Evolutionary conservation across 768 basidiomycete species (phyloP).

Genomic region (Trametes meyenii): DNA sequence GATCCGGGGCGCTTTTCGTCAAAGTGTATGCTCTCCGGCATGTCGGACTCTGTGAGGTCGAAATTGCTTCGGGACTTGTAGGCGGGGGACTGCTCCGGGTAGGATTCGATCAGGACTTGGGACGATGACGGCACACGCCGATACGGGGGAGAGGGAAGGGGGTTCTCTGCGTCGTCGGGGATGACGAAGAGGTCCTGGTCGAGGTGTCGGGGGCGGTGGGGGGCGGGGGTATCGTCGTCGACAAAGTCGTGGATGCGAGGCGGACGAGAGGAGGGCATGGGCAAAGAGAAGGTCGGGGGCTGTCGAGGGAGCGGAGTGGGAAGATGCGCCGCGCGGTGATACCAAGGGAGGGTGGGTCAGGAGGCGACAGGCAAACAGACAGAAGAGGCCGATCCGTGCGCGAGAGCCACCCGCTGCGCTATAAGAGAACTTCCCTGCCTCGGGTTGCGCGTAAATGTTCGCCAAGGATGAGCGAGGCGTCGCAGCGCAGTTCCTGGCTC

Average conservation of each 20-base stretch:
- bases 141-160: conserved; percentile 44
- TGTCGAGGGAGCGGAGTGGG: conserved; percentile 6
- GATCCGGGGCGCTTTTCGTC: conserved; percentile 22
- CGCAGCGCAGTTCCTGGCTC: conserved; percentile 8
- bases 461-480: not conserved
- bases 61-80: conserved; percentile 30
- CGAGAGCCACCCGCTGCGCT: not conserved
- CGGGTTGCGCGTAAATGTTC: not conserved
- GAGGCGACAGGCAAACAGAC: not conserved
- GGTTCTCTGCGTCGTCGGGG: conserved; percentile 21
- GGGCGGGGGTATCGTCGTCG: not conserved
- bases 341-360: not conserved
- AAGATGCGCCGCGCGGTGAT: conserved; percentile 6
- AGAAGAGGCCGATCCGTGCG: not conserved
- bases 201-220: conserved; percentile 2
- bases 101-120: conserved; percentile 32
- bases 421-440: not conserved
- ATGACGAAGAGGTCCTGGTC: conserved; percentile 27
- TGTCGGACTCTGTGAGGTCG: conserved; percentile 25
- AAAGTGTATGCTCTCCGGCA: conserved; percentile 28
- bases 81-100: conserved; percentile 29
- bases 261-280: conserved; percentile 6
- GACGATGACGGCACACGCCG: conserved; percentile 39
- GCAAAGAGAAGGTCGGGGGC: not conserved
- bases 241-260: conserved; percentile 6